phyloP scores from a whole-genome alignment of 805 yeast species.

The baker's yeast (Saccharomyces cerevisiae) region DNA sequence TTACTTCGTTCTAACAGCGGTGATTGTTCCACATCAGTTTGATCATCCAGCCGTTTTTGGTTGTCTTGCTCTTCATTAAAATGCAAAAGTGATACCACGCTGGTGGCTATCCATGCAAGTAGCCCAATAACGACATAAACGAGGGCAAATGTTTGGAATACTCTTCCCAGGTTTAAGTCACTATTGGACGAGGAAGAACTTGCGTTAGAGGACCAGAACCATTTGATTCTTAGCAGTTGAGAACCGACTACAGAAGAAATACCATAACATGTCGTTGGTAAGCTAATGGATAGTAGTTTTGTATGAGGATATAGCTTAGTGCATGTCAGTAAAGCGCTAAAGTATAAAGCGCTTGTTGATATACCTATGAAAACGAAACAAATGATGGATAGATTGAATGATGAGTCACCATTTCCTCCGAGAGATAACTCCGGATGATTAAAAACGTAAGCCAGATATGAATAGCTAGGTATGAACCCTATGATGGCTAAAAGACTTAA shows the following conservation, averaged over 20 bases:
- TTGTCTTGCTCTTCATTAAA: slow-evolving; percentile 26
- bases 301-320: slow-evolving; percentile 74
- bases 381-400: slow-evolving; percentile 34
- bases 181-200: slow-evolving; percentile 1
- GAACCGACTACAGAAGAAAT: slow-evolving; percentile 70
- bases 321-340: slow-evolving; percentile 66
- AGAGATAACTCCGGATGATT: slow-evolving; percentile 15
- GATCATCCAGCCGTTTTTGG: slow-evolving; percentile 9
- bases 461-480: slow-evolving; percentile 63
- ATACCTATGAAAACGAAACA: slow-evolving; percentile 56
- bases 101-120: slow-evolving; percentile 55
- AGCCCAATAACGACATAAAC: slow-evolving; percentile 50
- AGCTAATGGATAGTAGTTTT: slow-evolving; percentile 74
- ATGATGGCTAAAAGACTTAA: slow-evolving; percentile 53
- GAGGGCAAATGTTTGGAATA: slow-evolving; percentile 45
- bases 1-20: slow-evolving; percentile 16
- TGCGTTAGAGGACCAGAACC: slow-evolving; percentile 30
- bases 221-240: slow-evolving; percentile 41
- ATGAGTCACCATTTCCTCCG: slow-evolving; percentile 9
- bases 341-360: slow-evolving; percentile 67
- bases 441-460: slow-evolving; percentile 36
- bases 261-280: slow-evolving; percentile 87
- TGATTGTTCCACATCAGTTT: slow-evolving; percentile 15
- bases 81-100: slow-evolving; percentile 48
- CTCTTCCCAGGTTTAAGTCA: slow-evolving; percentile 39